phyloP scores from a whole-genome alignment of 2,329 filamentous ascomycete genomes.

The Westerdykella sp. region DNA sequence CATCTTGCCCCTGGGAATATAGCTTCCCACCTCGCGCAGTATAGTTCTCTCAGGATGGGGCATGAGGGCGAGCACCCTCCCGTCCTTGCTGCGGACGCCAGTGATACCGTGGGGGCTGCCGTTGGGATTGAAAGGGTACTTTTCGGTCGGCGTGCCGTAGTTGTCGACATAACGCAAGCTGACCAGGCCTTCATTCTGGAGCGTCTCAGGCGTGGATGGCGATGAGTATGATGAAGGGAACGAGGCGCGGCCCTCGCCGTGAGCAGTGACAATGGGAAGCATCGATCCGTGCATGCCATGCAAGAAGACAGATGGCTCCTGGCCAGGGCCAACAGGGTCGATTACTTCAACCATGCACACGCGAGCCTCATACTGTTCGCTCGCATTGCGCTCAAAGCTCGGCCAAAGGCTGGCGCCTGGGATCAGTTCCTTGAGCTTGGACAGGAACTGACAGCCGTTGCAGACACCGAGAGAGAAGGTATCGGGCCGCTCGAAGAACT shows the following conservation, averaged over 20 bases:
- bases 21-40: conserved; percentile 71
- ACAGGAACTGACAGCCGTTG: conserved; percentile 96
- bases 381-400: conserved; percentile 75
- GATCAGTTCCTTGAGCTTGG: conserved; percentile 73
- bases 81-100: conserved; percentile 69
- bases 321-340: conserved; percentile 45
- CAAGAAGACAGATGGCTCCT: conserved; percentile 68
- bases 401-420: conserved; percentile 80
- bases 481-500: conserved; percentile 80
- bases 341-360: conserved; percentile 78
- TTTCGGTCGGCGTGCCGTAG: conserved; percentile 64
- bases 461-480: conserved; percentile 93
- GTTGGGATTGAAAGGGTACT: conserved; percentile 86
- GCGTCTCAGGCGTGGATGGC: conserved; percentile 39
- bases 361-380: conserved; percentile 84
- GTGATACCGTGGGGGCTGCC: conserved; percentile 77
- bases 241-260: conserved; percentile 79
- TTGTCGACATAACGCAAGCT: conserved; percentile 85
- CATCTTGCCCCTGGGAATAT: conserved; percentile 55
- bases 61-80: conserved; percentile 82
- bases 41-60: conserved; percentile 90
- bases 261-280: conserved; percentile 80
- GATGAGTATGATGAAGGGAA: conserved; percentile 39
- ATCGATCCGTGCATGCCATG: conserved; percentile 78
- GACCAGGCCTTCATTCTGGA: conserved; percentile 63